Conservation (phyloP, 306 rosid species). For the Pyrus betulifolia region DNA sequence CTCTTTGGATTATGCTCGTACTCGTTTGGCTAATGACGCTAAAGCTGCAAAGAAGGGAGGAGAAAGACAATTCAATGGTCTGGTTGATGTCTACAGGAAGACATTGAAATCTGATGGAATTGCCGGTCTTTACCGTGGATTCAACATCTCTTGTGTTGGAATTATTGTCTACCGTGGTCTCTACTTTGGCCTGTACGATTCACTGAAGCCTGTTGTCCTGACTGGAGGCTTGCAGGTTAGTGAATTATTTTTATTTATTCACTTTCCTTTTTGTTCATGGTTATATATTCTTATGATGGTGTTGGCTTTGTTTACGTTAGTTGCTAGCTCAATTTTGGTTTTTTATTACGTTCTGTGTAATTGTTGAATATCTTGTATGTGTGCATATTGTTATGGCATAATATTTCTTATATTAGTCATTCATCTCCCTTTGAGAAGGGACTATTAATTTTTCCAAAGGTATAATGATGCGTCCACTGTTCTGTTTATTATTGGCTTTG, state of each 20-base stretch:
- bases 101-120: slow-evolving; percentile 66
- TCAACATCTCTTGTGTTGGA: slow-evolving; percentile 76
- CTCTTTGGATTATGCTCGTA: slow-evolving; percentile 83
- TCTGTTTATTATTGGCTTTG: not conserved
- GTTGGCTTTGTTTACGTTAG: not conserved
- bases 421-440: not conserved
- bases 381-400: not conserved
- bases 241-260: not conserved
- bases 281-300: not conserved
- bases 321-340: not conserved
- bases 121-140: slow-evolving; percentile 91
- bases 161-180: slow-evolving; percentile 89
- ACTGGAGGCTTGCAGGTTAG: slow-evolving; percentile 62
- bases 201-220: slow-evolving; percentile 67
- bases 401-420: not conserved
- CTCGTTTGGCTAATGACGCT: slow-evolving; percentile 76
- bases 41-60: slow-evolving; percentile 95
- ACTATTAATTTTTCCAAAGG: not conserved
- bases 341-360: not conserved
- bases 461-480: not conserved
- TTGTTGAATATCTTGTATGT: not conserved
- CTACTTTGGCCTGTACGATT: slow-evolving; percentile 83
- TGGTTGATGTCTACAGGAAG: slow-evolving; percentile 78
- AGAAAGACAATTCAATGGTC: slow-evolving; percentile 82
- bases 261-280: not conserved